phyloP scores from a whole-genome alignment of 2,329 filamentous ascomycete species.

The Fusarium torreyae region DNA sequence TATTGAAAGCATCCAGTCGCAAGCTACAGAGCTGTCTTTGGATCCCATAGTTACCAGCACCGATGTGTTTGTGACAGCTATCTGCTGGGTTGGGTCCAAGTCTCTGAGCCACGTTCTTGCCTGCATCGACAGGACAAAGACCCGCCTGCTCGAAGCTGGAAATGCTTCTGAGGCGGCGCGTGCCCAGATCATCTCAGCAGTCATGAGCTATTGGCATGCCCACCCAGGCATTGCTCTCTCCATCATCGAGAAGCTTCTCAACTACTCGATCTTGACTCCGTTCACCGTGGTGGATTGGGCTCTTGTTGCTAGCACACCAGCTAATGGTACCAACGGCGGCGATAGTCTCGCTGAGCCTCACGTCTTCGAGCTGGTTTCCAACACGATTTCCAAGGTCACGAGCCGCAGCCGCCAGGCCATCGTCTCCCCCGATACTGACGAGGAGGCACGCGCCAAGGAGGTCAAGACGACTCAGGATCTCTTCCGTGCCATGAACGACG shows the following conservation, averaged over 20 bases:
- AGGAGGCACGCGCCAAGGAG: constrained; percentile 79
- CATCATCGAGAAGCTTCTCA: constrained; percentile 96
- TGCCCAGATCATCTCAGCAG: constrained; percentile 89
- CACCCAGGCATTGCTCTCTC: constrained; percentile 93
- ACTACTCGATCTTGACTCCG: constrained; percentile 94
- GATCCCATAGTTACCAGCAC: constrained; percentile 90
- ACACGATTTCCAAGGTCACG: constrained; percentile 92
- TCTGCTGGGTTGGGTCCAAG: constrained; percentile 95
- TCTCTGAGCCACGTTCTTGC: constrained; percentile 96
- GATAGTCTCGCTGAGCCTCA: constrained; percentile 79
- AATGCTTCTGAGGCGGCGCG: constrained; percentile 81
- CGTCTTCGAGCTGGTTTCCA: constrained; percentile 90
- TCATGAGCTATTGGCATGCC: constrained; percentile 93
- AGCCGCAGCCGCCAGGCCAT: constrained; percentile 87
- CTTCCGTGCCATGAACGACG: constrained; percentile 85
- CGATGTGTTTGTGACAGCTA: constrained; percentile 93
- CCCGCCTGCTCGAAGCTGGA: constrained; percentile 85
- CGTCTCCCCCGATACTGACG: constrained; percentile 71
- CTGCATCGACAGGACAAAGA: constrained; percentile 95
- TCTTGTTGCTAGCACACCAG: constrained; percentile 71
- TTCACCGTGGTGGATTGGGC: constrained; percentile 92
- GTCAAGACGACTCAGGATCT: constrained; percentile 82
- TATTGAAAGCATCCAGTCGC: constrained; percentile 85
- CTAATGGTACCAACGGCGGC: constrained; percentile 67
- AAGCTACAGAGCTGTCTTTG: constrained; percentile 78